A percentile compares a stretch with the other conserved stretches of the same genome.
These are phyloP conservation scores for Tardiomyces digboiensis DNA, from an alignment of 1,139 yeast genomes.

Conservation along the genomic window DNA sequence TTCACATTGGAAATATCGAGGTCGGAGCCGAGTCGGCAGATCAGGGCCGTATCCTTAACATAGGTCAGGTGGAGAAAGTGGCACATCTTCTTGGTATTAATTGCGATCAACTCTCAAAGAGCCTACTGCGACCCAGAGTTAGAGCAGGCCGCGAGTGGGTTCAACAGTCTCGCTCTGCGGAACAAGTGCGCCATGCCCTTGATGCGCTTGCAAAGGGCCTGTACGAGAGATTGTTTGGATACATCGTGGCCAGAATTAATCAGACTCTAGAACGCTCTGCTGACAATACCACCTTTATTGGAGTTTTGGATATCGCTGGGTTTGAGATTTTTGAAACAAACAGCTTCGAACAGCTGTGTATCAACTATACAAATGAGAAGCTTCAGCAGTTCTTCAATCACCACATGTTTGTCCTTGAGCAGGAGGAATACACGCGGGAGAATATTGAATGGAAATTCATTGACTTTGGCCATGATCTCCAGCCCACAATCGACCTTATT, in stretches of 20 bases:
- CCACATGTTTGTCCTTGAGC: constrained; percentile 95
- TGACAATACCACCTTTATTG: constrained; percentile 55
- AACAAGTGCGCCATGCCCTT: constrained; percentile 71
- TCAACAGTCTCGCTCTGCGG: constrained; percentile 66
- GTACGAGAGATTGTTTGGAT: constrained; percentile 77
- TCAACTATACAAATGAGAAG: constrained; percentile 93
- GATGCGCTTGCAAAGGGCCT: constrained; percentile 85
- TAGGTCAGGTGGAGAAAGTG: constrained; percentile 44
- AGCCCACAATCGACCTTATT: constrained; percentile 88
- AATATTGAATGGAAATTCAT: constrained; percentile 95
- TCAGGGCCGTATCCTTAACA: constrained; percentile 62
- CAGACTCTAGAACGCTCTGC: constrained; percentile 40
- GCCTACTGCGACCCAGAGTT: constrained; percentile 71
- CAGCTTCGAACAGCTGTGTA: constrained; percentile 94
- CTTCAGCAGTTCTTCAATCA: constrained; percentile 96
- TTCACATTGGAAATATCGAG: constrained; percentile 80
- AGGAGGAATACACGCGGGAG: constrained; percentile 88
- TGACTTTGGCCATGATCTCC: constrained; percentile 94
- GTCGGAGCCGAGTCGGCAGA: constrained; percentile 60
- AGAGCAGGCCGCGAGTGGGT: constrained; percentile 90
- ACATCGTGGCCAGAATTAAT: constrained; percentile 69
- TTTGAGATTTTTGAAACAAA: constrained; percentile 90
- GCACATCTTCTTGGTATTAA: constrained; percentile 59
- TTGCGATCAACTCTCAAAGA: constrained; percentile 42
- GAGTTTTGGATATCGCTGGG: constrained; percentile 95